Base-by-base conservation (phyloP, 1,139 yeast species). In the Saccharomyces hybrid region DNA sequence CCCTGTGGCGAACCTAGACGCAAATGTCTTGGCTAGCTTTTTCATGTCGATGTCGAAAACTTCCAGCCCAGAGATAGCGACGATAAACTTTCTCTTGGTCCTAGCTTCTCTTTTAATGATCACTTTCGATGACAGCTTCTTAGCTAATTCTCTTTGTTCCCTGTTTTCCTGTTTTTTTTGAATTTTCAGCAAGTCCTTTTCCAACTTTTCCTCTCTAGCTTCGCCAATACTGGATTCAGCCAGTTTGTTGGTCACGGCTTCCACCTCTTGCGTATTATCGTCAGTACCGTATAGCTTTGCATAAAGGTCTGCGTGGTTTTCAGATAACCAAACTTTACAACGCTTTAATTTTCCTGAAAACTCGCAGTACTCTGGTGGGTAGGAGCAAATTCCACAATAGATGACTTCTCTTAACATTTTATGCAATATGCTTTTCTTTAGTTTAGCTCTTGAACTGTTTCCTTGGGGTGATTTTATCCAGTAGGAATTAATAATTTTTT, bases 1-100 rank as follows among this genome's bases (percentile, higher is more conserved):
- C 50, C 99, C 99, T 3, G 98, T 91, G 25, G 99, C 99, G 69
- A 91, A 93, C 70, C 88, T 89, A 46, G 95, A 85, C 0, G 97
- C 95, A 72, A 93, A 89, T 0, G 90, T 84, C 77, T 93, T 93
- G 49, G 97, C 88, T 62, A 89, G 78, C 68, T 90, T 90, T 76
- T 93, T 93, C 79, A 88, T 79, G 68, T 91, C 97, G 59, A 89
- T 82, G 61, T 84, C 93, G 70, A 89, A 86, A 50, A 90, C 89
- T 68, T 91, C 98, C 60, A 91, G 77, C 25, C 97, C 97, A 16
- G 87, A 79, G 54, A 91, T 85, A 32, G 96, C 87, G 56, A 90
- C 86, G 55, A 90, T 88, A 69, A 86, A 90, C 71, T 91, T 91
- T 65, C 95, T 79, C 74, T 88, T 88, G 50, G 95, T 88, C 70